A percentile compares a stretch with the other conserved stretches of the same genome.
Evolutionary conservation across 352 stramenopile genomes (phyloP).

Genomic region (Globisporangium orthogonon): DNA sequence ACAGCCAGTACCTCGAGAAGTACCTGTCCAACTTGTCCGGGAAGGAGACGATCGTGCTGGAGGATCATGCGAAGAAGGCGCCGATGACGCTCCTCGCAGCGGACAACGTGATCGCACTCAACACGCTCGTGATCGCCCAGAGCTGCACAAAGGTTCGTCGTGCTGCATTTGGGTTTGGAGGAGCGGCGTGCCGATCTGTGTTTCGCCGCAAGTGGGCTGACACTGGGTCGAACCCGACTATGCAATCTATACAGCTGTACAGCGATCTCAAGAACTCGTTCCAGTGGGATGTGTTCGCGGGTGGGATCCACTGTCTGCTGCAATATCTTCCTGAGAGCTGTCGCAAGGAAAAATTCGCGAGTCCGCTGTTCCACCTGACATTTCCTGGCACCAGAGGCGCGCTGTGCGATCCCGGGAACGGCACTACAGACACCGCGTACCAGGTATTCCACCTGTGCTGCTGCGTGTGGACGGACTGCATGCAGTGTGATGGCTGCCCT

Average conservation of each 20-base stretch:
- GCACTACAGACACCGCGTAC: constrained; percentile 74
- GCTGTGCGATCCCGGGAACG: constrained; percentile 62
- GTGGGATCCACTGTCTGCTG: constrained; percentile 74
- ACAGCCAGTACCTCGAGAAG: constrained; percentile 72
- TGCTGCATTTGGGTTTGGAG: background rate
- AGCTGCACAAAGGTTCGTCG: constrained; percentile 52
- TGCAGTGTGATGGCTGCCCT: background rate
- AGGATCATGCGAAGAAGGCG: constrained; percentile 68
- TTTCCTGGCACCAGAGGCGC: constrained; percentile 62
- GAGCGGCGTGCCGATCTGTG: background rate
- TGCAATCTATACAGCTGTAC: constrained; percentile 35
- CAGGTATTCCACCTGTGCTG: constrained; percentile 23
- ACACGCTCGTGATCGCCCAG: constrained; percentile 60
- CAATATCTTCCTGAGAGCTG: constrained; percentile 70
- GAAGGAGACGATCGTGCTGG: constrained; percentile 61
- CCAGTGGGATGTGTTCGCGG: constrained; percentile 80
- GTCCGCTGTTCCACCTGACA: constrained; percentile 69
- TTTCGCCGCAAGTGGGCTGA: background rate
- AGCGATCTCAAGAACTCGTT: constrained; percentile 79
- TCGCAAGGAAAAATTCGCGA: constrained; percentile 56
- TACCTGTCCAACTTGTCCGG: constrained; percentile 49
- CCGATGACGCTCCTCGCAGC: constrained; percentile 50
- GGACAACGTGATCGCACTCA: constrained; percentile 74
- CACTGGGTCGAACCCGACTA: background rate
- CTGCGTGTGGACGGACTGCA: background rate